Percentiles rank a stretch among this genome's conserved stretches.
Conservation (phyloP, 2,329 filamentous ascomycete genomes). For the Tolypocladium guangdongense region DNA sequence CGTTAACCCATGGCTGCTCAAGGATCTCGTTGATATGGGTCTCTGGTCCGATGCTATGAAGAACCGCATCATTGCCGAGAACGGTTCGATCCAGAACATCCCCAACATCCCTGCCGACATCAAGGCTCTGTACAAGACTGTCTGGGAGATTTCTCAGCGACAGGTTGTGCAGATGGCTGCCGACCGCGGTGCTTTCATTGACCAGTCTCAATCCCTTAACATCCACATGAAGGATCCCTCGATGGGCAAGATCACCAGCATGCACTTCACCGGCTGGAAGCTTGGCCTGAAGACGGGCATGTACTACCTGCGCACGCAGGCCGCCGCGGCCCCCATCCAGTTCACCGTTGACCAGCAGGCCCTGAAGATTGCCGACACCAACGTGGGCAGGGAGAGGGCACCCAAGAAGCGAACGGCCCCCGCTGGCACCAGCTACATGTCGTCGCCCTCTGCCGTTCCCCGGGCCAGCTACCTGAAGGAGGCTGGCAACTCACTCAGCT, state of each 20-base stretch:
- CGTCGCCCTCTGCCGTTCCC: slow-evolving; percentile 51
- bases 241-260: slow-evolving; percentile 99
- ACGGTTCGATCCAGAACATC: slow-evolving; percentile 92
- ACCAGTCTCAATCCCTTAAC: slow-evolving; percentile 98
- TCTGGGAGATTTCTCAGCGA: slow-evolving; percentile 97
- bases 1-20: slow-evolving; percentile 96
- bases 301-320: slow-evolving; percentile 99
- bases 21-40: slow-evolving; percentile 95
- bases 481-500: slow-evolving; percentile 24
- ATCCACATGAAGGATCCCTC: slow-evolving; percentile 99
- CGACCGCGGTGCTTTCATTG: slow-evolving; percentile 95
- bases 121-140: slow-evolving; percentile 97
- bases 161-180: slow-evolving; percentile 96
- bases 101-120: slow-evolving; percentile 92
- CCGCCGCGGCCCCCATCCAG: slow-evolving; percentile 91
- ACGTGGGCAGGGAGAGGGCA: slow-evolving; percentile 52
- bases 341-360: slow-evolving; percentile 98
- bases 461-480: slow-evolving; percentile 56
- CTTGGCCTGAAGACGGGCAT: slow-evolving; percentile 98
- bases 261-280: slow-evolving; percentile 99
- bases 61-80: slow-evolving; percentile 98
- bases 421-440: slow-evolving; percentile 41
- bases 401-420: slow-evolving; percentile 61
- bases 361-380: slow-evolving; percentile 76
- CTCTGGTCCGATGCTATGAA: slow-evolving; percentile 99